Conservation (phyloP, 371 early-diverging fungal genomes). For the Thermomucor indicae-seudaticae region DNA sequence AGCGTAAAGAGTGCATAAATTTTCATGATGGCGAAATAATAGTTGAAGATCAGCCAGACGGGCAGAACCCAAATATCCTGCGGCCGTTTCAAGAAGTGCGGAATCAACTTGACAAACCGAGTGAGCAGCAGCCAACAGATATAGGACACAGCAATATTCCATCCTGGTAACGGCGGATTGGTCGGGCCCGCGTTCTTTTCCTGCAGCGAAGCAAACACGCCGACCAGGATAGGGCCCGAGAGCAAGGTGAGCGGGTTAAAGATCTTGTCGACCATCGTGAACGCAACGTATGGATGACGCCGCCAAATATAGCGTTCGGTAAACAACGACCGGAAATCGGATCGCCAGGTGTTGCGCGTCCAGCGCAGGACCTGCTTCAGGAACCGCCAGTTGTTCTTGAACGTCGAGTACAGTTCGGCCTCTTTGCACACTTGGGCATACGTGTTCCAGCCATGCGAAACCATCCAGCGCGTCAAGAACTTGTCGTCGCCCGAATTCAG, state of each 20-base stretch:
- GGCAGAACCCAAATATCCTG: conserved; percentile 58
- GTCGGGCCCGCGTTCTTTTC: conserved; percentile 8
- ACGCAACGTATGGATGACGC: conserved; percentile 65
- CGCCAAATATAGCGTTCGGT: conserved; percentile 58
- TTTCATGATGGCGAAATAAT: conserved; percentile 63
- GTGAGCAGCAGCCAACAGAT: conserved; percentile 58
- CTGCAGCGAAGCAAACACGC: conserved; percentile 18
- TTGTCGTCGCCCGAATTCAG: conserved; percentile 73
- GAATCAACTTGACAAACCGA: conserved; percentile 52
- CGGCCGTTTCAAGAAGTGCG: conserved; percentile 54
- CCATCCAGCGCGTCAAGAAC: conserved; percentile 70
- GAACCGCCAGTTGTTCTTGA: conserved; percentile 73
- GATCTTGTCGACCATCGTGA: conserved; percentile 70
- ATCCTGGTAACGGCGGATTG: conserved; percentile 19
- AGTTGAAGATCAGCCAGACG: conserved; percentile 57
- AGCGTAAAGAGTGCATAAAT: conserved; percentile 56
- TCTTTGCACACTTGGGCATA: conserved; percentile 62
- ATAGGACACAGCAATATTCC: conserved; percentile 53
- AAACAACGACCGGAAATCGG: conserved; percentile 60
- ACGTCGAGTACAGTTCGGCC: conserved; percentile 63
- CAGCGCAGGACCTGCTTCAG: conserved; percentile 65
- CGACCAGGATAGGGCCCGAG: conserved; percentile 59
- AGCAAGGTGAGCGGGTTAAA: conserved; percentile 67
- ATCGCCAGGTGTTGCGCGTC: conserved; percentile 74
- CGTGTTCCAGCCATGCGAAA: conserved; percentile 66